Conservation (phyloP, 306 rosid species). For the Begonia peltatifolia region DNA sequence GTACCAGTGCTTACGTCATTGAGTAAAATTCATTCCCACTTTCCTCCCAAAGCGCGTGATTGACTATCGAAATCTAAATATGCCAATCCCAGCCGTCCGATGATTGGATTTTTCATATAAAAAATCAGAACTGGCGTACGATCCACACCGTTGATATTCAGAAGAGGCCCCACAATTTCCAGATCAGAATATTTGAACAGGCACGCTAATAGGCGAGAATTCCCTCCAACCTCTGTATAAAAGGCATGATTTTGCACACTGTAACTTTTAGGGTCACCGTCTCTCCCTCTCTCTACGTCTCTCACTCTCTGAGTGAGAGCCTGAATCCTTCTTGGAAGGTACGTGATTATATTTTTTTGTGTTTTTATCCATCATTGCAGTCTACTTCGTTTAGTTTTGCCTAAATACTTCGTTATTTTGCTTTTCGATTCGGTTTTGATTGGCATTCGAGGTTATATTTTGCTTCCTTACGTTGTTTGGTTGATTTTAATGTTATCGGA, state of each 20-base stretch:
- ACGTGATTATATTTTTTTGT: neutral
- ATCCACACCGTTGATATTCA: neutral
- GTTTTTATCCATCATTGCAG: neutral
- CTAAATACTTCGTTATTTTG: neutral
- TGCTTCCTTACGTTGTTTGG: neutral
- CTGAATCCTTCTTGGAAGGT: neutral
- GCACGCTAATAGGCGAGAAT: neutral
- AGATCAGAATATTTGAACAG: neutral
- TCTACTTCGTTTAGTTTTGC: neutral
- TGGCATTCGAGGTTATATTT: neutral
- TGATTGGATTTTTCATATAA: neutral
- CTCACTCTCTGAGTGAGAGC: neutral
- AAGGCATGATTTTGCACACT: neutral
- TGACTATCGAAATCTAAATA: neutral
- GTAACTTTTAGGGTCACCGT: neutral
- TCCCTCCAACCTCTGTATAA: neutral
- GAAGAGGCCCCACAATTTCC: neutral
- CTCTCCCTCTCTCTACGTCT: neutral
- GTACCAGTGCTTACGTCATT: conserved; percentile 50
- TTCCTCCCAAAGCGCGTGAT: neutral
- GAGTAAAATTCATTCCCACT: neutral
- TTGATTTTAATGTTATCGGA: too few relatives aligned
- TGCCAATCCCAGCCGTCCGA: neutral
- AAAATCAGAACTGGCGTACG: neutral
- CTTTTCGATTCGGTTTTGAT: neutral